phyloP scores from a whole-genome alignment of 2,329 filamentous ascomycete species.

The Arthrobotrys pseudoclavata region DNA sequence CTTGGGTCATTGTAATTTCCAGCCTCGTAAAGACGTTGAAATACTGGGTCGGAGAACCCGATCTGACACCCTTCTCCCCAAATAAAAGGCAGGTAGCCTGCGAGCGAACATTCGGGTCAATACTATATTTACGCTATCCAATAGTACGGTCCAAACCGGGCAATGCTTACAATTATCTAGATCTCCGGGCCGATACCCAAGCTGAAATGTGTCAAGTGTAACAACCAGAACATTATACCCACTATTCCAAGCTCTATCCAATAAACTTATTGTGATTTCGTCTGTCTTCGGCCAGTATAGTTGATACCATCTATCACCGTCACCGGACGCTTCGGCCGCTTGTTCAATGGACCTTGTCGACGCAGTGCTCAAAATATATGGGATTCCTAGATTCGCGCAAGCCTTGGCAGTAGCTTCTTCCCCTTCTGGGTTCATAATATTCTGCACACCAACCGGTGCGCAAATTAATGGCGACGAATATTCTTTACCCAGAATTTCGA shows the following conservation, averaged over 20 bases:
- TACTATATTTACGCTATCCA: background rate
- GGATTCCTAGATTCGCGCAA: slow-evolving; percentile 73
- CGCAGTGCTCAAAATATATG: slow-evolving; percentile 78
- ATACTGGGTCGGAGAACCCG: slow-evolving; percentile 78
- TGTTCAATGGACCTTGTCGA: slow-evolving; percentile 75
- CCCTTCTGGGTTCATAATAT: slow-evolving; percentile 75
- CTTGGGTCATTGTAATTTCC: slow-evolving; percentile 67
- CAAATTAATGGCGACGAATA: slow-evolving; percentile 59
- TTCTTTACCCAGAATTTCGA: slow-evolving; percentile 55
- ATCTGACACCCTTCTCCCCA: slow-evolving; percentile 69
- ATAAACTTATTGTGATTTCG: slow-evolving; percentile 75
- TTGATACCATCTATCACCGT: slow-evolving; percentile 77
- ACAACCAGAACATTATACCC: slow-evolving; percentile 78
- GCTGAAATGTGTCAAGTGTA: slow-evolving; percentile 78
- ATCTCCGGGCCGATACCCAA: slow-evolving; percentile 78
- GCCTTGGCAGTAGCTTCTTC: slow-evolving; percentile 76
- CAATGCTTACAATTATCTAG: slow-evolving; percentile 73
- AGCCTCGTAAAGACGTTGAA: slow-evolving; percentile 71
- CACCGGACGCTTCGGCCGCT: slow-evolving; percentile 73
- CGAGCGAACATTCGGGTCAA: background rate
- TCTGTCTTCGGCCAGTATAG: slow-evolving; percentile 80
- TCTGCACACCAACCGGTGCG: slow-evolving; percentile 78
- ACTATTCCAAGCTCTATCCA: slow-evolving; percentile 73
- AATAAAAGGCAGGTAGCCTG: slow-evolving; percentile 52
- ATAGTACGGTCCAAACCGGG: background rate